Conservation (phyloP, 352 stramenopile genomes). For the Achlya hypogyna region DNA sequence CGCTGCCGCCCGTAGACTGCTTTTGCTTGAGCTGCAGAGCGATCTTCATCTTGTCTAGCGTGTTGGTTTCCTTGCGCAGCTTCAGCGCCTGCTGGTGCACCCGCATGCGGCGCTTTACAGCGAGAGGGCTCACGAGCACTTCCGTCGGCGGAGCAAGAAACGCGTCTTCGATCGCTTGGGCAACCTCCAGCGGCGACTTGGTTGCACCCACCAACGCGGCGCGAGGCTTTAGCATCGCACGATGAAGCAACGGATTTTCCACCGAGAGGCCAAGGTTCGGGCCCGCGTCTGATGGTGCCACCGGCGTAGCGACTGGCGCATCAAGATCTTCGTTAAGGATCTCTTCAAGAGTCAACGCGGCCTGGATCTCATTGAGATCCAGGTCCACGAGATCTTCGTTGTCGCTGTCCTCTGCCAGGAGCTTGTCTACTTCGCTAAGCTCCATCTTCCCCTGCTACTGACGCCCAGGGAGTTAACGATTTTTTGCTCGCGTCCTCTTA, state of each 20-base stretch:
- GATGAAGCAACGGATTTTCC: conserved; percentile 20
- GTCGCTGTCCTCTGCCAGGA: conserved; percentile 41
- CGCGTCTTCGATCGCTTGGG: conserved; percentile 67
- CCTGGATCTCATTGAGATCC: conserved; percentile 32
- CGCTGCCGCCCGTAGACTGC: conserved; percentile 33
- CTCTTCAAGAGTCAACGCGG: conserved; percentile 56
- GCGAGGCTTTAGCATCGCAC: conserved; percentile 11
- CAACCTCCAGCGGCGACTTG: conserved; percentile 48
- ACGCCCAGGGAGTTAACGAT: neutral
- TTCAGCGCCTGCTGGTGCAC: conserved; percentile 47
- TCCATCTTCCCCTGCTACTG: conserved; percentile 13
- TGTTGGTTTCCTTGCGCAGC: conserved; percentile 27
- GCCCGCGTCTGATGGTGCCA: neutral
- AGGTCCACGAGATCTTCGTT: conserved; percentile 55
- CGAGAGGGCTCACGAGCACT: conserved; percentile 69
- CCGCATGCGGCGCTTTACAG: conserved; percentile 70
- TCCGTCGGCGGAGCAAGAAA: conserved; percentile 75
- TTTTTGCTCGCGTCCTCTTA: neutral
- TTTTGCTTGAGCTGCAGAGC: conserved; percentile 36
- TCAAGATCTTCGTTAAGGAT: conserved; percentile 52
- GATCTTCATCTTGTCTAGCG: conserved; percentile 32
- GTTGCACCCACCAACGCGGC: neutral
- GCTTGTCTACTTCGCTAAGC: conserved; percentile 20
- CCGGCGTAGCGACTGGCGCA: conserved; percentile 20
- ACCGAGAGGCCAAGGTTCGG: neutral